These are phyloP conservation scores for Trichomonas vaginalis DNA, from an alignment of 208 protist species.

Conservation along the genomic window DNA sequence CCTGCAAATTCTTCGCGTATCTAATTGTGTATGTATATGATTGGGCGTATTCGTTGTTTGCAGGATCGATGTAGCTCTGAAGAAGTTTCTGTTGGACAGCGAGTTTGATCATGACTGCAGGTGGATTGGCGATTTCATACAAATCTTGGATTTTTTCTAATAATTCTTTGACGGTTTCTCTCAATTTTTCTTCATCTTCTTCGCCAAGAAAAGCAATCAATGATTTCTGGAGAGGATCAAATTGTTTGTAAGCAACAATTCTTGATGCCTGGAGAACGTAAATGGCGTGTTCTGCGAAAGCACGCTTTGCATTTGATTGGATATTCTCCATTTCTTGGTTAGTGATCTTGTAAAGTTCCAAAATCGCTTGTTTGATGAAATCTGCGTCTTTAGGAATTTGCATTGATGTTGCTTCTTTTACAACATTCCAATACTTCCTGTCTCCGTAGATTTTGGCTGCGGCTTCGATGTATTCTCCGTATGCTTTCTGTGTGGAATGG, in stretches of 20 bases:
- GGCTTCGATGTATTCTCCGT: not conserved
- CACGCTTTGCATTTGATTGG: not conserved
- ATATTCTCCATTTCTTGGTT: not conserved
- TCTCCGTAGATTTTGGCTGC: not conserved
- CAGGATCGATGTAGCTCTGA: not conserved
- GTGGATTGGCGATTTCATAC: not conserved
- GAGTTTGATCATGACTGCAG: not conserved
- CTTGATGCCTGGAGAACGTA: not conserved
- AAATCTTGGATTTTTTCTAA: not conserved
- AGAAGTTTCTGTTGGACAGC: not conserved
- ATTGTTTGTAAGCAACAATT: not conserved
- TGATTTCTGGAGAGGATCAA: not conserved
- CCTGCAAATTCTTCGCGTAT: not conserved
- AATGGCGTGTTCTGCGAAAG: not conserved
- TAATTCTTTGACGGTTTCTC: not conserved
- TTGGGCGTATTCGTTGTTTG: not conserved
- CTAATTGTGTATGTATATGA: not conserved
- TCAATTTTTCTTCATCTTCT: not conserved
- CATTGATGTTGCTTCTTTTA: not conserved
- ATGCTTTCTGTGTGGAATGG: not conserved
- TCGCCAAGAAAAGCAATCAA: not conserved
- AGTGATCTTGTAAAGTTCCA: not conserved
- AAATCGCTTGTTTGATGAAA: not conserved
- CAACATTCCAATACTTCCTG: not conserved
- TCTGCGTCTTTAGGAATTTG: not conserved